Conservation (phyloP, 306 rosid genomes). For the Dalbergia cochinchinensis region DNA sequence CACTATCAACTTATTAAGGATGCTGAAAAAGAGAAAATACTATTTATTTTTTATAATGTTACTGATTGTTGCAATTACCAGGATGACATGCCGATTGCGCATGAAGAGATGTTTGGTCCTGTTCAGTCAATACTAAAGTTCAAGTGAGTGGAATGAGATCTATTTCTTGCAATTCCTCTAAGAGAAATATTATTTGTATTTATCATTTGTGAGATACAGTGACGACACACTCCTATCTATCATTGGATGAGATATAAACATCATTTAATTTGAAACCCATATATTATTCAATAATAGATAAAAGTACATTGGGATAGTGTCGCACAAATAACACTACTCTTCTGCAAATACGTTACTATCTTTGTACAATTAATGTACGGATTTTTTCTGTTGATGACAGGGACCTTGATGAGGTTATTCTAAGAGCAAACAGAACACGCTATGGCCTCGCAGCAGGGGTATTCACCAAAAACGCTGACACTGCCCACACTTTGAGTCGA, state of each 20-base stretch:
- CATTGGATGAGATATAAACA: too few relatives aligned
- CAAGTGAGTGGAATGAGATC: slow-evolving; percentile 58
- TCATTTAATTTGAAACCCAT: too few relatives aligned
- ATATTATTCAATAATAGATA: too few relatives aligned
- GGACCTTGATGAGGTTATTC: slow-evolving; percentile 66
- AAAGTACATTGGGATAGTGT: too few relatives aligned
- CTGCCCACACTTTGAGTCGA: slow-evolving; percentile 56
- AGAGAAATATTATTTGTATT: too few relatives aligned
- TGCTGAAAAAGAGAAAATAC: background rate
- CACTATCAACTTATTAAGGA: too few relatives aligned
- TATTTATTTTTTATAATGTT: background rate
- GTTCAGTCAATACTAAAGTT: slow-evolving; percentile 79
- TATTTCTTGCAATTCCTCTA: background rate
- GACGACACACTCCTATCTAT: too few relatives aligned
- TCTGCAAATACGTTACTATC: background rate
- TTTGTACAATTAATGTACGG: background rate
- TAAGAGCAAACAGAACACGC: slow-evolving; percentile 62
- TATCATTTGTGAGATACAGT: too few relatives aligned
- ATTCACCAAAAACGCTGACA: too few relatives aligned
- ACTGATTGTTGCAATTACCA: slow-evolving; percentile 35
- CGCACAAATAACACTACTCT: too few relatives aligned
- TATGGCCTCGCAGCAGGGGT: slow-evolving; percentile 87
- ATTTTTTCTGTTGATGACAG: slow-evolving; percentile 38
- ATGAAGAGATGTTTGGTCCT: slow-evolving; percentile 85
- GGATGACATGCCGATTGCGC: slow-evolving; percentile 83